A percentile compares a stretch with the other conserved stretches of the same genome.
Conservation (phyloP, 2,329 filamentous ascomycete species). For the Aureobasidium sp. region DNA sequence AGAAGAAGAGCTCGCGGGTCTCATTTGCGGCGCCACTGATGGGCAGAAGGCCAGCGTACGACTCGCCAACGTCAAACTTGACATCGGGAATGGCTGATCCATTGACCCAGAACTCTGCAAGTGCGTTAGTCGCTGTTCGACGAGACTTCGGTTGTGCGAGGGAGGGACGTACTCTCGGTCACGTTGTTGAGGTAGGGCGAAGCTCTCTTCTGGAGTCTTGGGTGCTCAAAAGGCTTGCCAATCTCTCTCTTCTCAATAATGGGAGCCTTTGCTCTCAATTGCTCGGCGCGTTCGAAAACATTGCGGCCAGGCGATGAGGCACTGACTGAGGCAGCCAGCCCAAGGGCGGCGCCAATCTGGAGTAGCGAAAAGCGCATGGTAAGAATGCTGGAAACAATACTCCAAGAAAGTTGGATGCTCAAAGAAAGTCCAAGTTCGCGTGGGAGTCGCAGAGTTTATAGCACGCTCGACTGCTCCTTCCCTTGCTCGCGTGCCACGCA, state of each 20-base stretch:
- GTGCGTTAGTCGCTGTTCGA: background rate
- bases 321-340: constrained; percentile 8
- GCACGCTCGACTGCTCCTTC: background rate
- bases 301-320: constrained; percentile 13
- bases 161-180: constrained; percentile 14
- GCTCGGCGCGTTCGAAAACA: constrained; percentile 12
- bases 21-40: constrained; percentile 21
- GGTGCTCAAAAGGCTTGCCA: constrained; percentile 16
- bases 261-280: constrained; percentile 1
- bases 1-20: constrained; percentile 39
- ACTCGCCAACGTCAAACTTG: constrained; percentile 39
- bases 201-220: constrained; percentile 18
- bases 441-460: constrained; percentile 5
- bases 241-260: constrained; percentile 15
- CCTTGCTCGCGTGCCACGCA: background rate
- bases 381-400: background rate
- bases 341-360: constrained; percentile 14
- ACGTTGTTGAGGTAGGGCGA: constrained; percentile 17
- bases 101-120: constrained; percentile 23
- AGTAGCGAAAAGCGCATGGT: constrained; percentile 14
- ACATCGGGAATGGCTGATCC: constrained; percentile 30
- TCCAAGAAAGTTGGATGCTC: background rate
- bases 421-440: background rate
- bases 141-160: background rate
- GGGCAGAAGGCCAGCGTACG: constrained; percentile 33